Evolutionary conservation across 2,329 filamentous ascomycete genomes (phyloP).

Genomic region (Alternaria sp.): DNA sequence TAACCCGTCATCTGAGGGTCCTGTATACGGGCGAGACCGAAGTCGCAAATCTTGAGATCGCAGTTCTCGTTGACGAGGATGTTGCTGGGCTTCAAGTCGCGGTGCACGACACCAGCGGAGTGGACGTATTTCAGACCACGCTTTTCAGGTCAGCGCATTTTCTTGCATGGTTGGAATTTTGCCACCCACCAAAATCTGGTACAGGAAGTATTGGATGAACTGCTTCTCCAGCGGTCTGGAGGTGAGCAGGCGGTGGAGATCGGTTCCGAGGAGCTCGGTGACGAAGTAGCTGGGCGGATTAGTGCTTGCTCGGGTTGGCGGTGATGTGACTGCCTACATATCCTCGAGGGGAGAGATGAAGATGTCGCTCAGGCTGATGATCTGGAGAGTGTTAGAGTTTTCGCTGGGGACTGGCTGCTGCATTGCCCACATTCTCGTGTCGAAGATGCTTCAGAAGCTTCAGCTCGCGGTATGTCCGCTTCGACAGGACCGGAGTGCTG

Average conservation of each 20-base stretch:
- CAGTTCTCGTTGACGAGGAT: slow-evolving; percentile 99
- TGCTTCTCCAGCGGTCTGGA: slow-evolving; percentile 97
- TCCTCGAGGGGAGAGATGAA: slow-evolving; percentile 99
- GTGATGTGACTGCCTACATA: slow-evolving; percentile 69
- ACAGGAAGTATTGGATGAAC: slow-evolving; percentile 99
- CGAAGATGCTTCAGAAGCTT: slow-evolving; percentile 96
- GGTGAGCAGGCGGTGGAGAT: slow-evolving; percentile 92
- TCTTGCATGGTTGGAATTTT: slow-evolving; percentile 63
- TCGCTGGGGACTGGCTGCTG: not conserved
- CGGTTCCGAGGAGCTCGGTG: slow-evolving; percentile 94
- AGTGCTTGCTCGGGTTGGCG: slow-evolving; percentile 13
- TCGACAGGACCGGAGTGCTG: slow-evolving; percentile 97
- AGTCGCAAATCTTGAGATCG: slow-evolving; percentile 99
- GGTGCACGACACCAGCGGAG: slow-evolving; percentile 96
- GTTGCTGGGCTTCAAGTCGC: slow-evolving; percentile 97
- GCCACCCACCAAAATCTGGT: slow-evolving; percentile 88
- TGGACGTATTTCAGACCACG: slow-evolving; percentile 98
- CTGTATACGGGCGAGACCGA: slow-evolving; percentile 95
- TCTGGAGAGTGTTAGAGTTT: slow-evolving; percentile 54
- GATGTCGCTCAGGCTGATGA: slow-evolving; percentile 98
- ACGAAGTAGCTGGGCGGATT: slow-evolving; percentile 80
- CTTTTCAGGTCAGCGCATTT: slow-evolving; percentile 56
- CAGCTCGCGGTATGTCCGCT: slow-evolving; percentile 95
- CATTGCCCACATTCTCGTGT: slow-evolving; percentile 83
- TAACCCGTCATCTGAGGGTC: slow-evolving; percentile 99